A percentile compares a stretch with the other conserved stretches of the same genome.
These are phyloP conservation scores for Puccinia hordei DNA, from an alignment of 1,284 basidiomycete genomes.

Conservation along the genomic window DNA sequence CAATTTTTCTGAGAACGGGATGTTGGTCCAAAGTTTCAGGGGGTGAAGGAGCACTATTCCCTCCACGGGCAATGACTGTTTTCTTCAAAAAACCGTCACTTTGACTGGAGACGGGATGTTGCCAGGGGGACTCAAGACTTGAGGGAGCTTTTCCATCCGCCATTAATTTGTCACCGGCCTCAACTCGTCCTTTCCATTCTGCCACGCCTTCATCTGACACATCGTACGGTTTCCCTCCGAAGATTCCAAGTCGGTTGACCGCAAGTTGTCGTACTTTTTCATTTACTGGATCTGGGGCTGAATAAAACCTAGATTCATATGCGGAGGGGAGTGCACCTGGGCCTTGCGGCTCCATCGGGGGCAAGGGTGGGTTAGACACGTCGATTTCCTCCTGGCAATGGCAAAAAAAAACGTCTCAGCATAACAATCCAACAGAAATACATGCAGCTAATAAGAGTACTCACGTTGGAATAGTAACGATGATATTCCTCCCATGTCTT, in stretches of 20 bases:
- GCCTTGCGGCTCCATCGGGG: constrained; percentile 15
- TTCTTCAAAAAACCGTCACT: not conserved
- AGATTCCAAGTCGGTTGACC: constrained; percentile 55
- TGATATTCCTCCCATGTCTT: constrained; percentile 55
- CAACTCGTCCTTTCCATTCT: not conserved
- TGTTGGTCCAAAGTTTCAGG: constrained; percentile 50
- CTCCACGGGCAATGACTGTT: not conserved
- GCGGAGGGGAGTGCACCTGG: constrained; percentile 50
- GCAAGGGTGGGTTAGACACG: constrained; percentile 41
- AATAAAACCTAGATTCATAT: constrained; percentile 50
- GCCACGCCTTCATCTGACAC: constrained; percentile 15
- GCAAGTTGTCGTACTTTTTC: constrained; percentile 54
- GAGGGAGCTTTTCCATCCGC: constrained; percentile 21
- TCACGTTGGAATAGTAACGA: constrained; percentile 53
- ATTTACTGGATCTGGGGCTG: constrained; percentile 53
- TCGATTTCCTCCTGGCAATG: constrained; percentile 39
- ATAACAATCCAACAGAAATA: not conserved
- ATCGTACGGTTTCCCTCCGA: constrained; percentile 51
- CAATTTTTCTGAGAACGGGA: constrained; percentile 54
- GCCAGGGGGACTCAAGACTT: constrained; percentile 33
- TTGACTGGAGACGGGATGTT: constrained; percentile 2
- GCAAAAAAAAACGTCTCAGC: not conserved
- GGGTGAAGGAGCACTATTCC: not conserved
- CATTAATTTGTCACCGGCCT: constrained; percentile 27
- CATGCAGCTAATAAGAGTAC: not conserved